Evolutionary conservation across 2,329 filamentous ascomycete species (phyloP).

Genomic region (Pseudocercospora musae): DNA sequence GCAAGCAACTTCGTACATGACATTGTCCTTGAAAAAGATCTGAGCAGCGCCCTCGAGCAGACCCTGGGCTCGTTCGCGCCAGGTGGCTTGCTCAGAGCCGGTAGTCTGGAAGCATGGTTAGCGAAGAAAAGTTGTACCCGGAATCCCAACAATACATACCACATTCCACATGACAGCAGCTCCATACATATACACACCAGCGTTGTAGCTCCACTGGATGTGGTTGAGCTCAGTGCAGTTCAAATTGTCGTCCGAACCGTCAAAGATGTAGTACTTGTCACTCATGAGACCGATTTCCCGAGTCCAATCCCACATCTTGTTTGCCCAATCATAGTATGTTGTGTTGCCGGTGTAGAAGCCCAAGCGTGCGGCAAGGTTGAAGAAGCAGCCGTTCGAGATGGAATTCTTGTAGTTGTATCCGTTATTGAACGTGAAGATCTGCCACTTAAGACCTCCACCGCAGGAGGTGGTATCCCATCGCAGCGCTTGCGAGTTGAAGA

Average conservation of each 20-base stretch:
- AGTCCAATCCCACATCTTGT: constrained; percentile 37
- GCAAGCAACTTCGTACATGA: constrained; percentile 49
- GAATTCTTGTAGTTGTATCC: constrained; percentile 50
- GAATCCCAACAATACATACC: constrained; percentile 31
- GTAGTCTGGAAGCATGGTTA: constrained; percentile 20
- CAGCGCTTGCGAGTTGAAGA: constrained; percentile 41
- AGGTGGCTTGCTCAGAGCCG: constrained; percentile 21
- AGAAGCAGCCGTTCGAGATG: constrained; percentile 53
- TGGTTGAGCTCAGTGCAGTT: constrained; percentile 46
- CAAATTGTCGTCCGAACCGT: constrained; percentile 43
- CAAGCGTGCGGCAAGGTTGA: constrained; percentile 48
- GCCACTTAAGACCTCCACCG: constrained; percentile 34
- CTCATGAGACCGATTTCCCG: constrained; percentile 54
- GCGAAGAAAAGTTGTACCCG: background rate
- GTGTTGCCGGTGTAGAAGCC: constrained; percentile 41
- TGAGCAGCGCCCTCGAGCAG: constrained; percentile 30
- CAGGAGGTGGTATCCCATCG: constrained; percentile 40
- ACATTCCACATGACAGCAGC: constrained; percentile 48
- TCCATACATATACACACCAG: constrained; percentile 45
- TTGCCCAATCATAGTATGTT: constrained; percentile 63
- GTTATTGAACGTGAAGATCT: constrained; percentile 48
- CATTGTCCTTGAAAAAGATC: constrained; percentile 40
- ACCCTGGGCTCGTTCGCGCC: constrained; percentile 25
- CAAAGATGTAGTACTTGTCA: constrained; percentile 42
- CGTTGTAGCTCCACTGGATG: constrained; percentile 49